phyloP scores from a whole-genome alignment of 2,329 filamentous ascomycete genomes.

The Trichoderma sp. region DNA sequence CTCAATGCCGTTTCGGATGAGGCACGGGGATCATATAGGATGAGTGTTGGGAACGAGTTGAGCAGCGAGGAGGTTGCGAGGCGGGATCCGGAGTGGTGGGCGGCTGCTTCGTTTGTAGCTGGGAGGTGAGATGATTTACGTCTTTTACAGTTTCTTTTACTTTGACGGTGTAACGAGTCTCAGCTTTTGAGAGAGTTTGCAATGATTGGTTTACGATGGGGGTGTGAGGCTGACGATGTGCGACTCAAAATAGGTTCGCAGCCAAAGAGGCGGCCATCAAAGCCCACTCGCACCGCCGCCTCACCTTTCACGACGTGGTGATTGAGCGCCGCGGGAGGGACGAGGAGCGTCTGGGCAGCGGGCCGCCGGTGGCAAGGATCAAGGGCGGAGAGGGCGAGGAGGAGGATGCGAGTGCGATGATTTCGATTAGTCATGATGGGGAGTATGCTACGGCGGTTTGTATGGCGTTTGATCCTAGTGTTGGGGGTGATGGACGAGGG shows the following conservation, averaged over 20 bases:
- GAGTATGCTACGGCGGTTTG: conserved; percentile 77
- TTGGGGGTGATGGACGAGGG: neutral
- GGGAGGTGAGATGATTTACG: conserved; percentile 37
- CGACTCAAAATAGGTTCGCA: conserved; percentile 55
- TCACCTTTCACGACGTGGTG: conserved; percentile 65
- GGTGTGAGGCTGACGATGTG: neutral
- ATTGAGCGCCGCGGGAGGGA: conserved; percentile 43
- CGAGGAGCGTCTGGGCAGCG: conserved; percentile 39
- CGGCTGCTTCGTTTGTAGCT: conserved; percentile 42
- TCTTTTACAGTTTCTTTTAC: neutral
- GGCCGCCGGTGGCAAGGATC: conserved; percentile 51
- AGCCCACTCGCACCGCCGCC: conserved; percentile 61
- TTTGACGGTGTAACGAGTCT: neutral
- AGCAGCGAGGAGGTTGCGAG: conserved; percentile 3
- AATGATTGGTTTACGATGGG: no score
- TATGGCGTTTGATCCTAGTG: conserved; percentile 47
- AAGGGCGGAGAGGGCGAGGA: conserved; percentile 36
- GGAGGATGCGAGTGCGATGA: conserved; percentile 59
- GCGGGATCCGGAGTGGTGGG: conserved; percentile 39
- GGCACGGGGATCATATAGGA: neutral
- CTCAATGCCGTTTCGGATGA: neutral
- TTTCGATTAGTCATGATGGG: conserved; percentile 87
- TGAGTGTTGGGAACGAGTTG: conserved; percentile 15
- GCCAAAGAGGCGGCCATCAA: conserved; percentile 78
- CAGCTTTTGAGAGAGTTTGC: no score